phyloP scores from a whole-genome alignment of 1,284 basidiomycete genomes.

The Coniophora puteana region DNA sequence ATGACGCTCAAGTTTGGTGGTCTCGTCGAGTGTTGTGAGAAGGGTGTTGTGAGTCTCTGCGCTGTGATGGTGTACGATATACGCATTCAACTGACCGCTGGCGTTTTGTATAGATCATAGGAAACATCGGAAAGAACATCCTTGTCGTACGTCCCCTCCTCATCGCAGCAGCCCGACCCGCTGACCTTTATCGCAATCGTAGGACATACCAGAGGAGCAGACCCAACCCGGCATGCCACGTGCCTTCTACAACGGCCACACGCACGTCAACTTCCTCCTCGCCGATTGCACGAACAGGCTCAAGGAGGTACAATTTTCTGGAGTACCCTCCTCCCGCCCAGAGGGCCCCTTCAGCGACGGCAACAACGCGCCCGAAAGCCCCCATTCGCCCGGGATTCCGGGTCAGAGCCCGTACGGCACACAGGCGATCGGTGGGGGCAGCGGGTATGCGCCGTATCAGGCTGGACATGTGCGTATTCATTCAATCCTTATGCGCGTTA shows the following conservation, averaged over 20 bases:
- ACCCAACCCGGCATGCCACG: constrained; percentile 82
- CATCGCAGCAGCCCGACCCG: constrained; percentile 3
- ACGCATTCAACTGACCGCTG: constrained; percentile 11
- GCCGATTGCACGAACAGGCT: constrained; percentile 62
- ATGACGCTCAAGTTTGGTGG: constrained; percentile 89
- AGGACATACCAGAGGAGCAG: constrained; percentile 79
- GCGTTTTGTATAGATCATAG: constrained; percentile 58
- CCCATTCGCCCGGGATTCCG: constrained; percentile 6
- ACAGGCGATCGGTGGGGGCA: too few species aligned
- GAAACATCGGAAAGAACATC: constrained; percentile 78
- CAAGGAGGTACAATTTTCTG: constrained; percentile 50
- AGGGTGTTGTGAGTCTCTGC: constrained; percentile 54
- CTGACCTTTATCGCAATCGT: constrained; percentile 6
- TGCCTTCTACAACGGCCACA: constrained; percentile 65
- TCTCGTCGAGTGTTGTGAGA: constrained; percentile 82
- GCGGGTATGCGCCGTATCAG: too few species aligned
- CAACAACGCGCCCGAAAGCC: constrained; percentile 2
- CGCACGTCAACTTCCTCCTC: constrained; percentile 58
- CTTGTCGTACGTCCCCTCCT: constrained; percentile 49
- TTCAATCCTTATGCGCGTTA: too few species aligned
- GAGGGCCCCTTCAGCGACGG: constrained; percentile 7
- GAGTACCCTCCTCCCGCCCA: constrained; percentile 32
- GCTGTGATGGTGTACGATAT: background rate
- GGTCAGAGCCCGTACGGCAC: constrained; percentile 4
- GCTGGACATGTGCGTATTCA: too few species aligned